Evolutionary conservation across 306 rosid species (phyloP), one percentile per base, ranked within the genome.

Genomic region (Lathyrus sativus): DNA sequence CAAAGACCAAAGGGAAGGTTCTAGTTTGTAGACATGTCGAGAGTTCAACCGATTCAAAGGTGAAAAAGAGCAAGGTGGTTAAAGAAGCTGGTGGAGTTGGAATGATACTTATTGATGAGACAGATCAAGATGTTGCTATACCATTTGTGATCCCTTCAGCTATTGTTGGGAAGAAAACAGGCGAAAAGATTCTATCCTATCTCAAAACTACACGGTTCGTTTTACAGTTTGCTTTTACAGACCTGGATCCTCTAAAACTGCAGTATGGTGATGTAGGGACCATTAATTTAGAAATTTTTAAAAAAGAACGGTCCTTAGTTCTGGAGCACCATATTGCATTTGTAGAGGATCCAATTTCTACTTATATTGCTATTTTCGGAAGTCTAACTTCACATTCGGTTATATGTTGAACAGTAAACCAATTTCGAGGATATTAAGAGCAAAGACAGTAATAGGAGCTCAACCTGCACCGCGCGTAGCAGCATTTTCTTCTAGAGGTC

Each of bases 381-480:
- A 62, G 61, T 70, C 29, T 77, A 61, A 81, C 67, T 3, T 13
- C 39, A 18, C 57, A 2, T 75, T 33, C 28, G 46, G 41, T 14
- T 50, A 44, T 67, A n/a, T 68, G 12, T 70, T 79, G 68, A 73
- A 59, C 86, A 90, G 96, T 3, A 73, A 74, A 11, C 79, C 93
- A 3, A 43, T 33, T 53, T 73, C 96, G 46, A 83, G 78, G 74
- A 85, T 90, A 67, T 81, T 82, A 13, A 60, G 80, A 54, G 87
- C 96, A 73, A 90, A 85, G 80, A 82, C 95, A 4, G 69, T 79
- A 15, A 62, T 90, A 59, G 96, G 95, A 65, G 68, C 82, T 24
- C 70, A 80, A 73, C 89, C 91, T 48, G 96, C 96, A 60, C 96
- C 96, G 9, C 89, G 91, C 11, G 91, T 90, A 39, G 76, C 96